phyloP scores from a whole-genome alignment of 352 stramenopile species.

The Globisporangium radiosum region DNA sequence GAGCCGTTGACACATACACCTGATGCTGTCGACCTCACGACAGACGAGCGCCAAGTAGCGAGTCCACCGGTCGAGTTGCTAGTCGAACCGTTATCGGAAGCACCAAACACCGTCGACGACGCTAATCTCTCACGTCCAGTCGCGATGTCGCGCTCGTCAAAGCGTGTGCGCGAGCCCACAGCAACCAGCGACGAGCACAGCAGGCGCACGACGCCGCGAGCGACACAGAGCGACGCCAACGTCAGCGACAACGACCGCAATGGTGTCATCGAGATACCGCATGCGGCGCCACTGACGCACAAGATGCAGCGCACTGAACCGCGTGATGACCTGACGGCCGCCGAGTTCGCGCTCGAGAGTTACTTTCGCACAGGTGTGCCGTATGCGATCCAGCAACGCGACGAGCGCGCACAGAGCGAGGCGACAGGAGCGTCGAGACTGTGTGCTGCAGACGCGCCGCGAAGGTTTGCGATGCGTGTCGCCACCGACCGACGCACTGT shows the following conservation, averaged over 20 bases:
- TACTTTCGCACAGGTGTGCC: conserved; percentile 6
- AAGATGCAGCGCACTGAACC: too few species aligned
- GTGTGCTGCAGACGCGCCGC: too few species aligned
- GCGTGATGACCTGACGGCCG: background rate
- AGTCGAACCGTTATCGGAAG: background rate
- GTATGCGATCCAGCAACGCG: conserved; percentile 9
- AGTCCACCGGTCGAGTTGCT: background rate
- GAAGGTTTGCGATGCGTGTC: too few species aligned
- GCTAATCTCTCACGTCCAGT: too few species aligned
- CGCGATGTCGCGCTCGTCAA: too few species aligned
- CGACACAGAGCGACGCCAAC: background rate
- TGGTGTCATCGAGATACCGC: background rate
- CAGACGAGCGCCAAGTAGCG: too few species aligned
- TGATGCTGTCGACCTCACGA: background rate
- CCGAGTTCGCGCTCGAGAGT: background rate
- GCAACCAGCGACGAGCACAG: background rate
- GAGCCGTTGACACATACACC: background rate
- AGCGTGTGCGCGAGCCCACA: background rate
- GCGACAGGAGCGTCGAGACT: too few species aligned
- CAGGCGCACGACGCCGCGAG: background rate
- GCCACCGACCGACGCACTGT: too few species aligned
- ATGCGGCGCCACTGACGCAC: background rate
- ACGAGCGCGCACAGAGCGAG: background rate
- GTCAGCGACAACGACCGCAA: background rate
- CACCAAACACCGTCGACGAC: background rate